Base-by-base conservation (phyloP, 371 early-diverging fungal species). In the Synchytrium microbalum region DNA sequence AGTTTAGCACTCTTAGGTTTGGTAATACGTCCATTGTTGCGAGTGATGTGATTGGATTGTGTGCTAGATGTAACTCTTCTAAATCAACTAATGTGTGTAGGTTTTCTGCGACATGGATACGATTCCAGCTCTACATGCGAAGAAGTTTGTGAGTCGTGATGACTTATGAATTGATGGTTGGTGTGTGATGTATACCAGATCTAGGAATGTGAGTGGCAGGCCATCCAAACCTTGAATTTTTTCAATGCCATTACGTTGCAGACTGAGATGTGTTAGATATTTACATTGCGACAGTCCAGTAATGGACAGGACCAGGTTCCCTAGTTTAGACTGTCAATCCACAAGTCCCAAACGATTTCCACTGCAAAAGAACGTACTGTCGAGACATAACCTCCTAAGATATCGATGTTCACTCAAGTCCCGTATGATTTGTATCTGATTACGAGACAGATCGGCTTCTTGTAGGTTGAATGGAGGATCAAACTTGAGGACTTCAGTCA, bases 381-480 rank as follows among this genome's bases (percentile, higher is more conserved):
- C 79, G 23, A 81, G 57, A 30, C 66, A 67, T n/a, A 78, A 58
- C 19, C 56, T 30, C 58, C 64, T 63, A 54, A 81, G 64, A 64
- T 76, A 81, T 19, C 72, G 64, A 56, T 76, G 78, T 54, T 56
- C 57, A 1, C 66, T 59, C 64, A 76, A 33, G 64, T 75, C 72
- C 0, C 64, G 56, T 13, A 76, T 73, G 32, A 53, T 60, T 16
- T 51, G 23, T 28, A 81, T 78, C 32, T 67, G 70, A 62, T 81
- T 81, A 16, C 72, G 60, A 2, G 75, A 73, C 29, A 81, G 71
- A 60, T 81, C 75, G n/a, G 76, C 62, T 30, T 74, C 64, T 62
- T 79, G 78, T 3, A 81, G 68, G 59, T 78, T 76, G 72, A 68
- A 75, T 25, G 75, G 77, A 8, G 77, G 75, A 24, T 66, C 59